Base-by-base conservation (phyloP, 176 grass and related monocot genomes). In the Musa itinerans region DNA sequence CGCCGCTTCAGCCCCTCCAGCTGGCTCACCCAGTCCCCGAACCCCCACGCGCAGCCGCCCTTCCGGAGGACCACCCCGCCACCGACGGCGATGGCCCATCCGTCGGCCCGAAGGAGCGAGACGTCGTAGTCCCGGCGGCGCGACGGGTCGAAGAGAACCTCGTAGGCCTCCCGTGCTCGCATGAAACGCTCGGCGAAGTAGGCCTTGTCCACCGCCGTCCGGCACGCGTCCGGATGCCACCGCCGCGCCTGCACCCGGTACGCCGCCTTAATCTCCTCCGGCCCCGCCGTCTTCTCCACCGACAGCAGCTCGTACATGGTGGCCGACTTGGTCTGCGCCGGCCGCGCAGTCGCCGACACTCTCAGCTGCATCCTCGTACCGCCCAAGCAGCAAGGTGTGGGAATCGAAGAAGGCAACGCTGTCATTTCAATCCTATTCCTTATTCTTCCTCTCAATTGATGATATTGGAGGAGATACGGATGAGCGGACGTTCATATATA, bases 241-340 rank as follows among this genome's bases (percentile, higher is more conserved):
- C 83, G 79, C 82, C 78, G 80, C 23, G 87, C 92, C 17, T 82
- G 86, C 59, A 65, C 75, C 68, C 84, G 14, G 89, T 87, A 96
- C 66, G 92, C 92, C 66, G 89, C 80, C 87, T 92, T 96, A 80
- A 96, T 96, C 82, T 96, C 92, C 56, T 82, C 89, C 14, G 79
- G 68, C 14, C 75, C 53, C 0, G 53, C 53, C 11, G 11, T 54
- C 53, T 54, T 54, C 11, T 11, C 53, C 11, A 54, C 53, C 11
- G 53, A 54, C 53, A 54, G 53, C 53, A 54, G 53, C 11, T 54
- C 53, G 53, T 54, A 54, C 53, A 54, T 54, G 53, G 53, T 54
- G 53, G 13, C 53, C 11, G 53, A 5, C 34, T 43, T 43, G 34
- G 34, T 43, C 34, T 43, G 34, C 53, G 53, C 53, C 13, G 53